phyloP scores from a whole-genome alignment of 306 rosid species.

The Purshia tridentata region DNA sequence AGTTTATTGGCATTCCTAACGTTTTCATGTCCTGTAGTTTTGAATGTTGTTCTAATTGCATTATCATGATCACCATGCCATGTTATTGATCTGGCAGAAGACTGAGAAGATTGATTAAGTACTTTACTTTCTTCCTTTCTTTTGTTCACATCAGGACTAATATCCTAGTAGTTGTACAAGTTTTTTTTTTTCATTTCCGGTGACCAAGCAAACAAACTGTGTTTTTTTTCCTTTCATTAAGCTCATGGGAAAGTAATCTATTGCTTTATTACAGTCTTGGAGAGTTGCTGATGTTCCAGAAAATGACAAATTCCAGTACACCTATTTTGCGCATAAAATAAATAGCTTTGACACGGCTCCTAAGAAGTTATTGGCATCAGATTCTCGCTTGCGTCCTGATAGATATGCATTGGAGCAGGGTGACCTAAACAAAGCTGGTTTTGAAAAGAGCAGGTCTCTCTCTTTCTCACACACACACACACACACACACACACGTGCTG shows the following conservation, averaged over 20 bases:
- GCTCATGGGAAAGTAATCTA: background rate
- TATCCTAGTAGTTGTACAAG: background rate
- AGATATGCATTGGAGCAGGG: conserved; percentile 83
- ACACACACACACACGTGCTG: background rate
- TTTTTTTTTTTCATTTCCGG: background rate
- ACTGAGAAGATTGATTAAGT: background rate
- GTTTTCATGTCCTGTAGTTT: background rate
- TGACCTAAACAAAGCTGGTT: conserved; percentile 79
- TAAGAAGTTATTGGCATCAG: conserved; percentile 77
- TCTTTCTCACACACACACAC: conserved; percentile 1
- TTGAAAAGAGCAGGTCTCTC: conserved; percentile 78
- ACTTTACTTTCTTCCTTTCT: background rate
- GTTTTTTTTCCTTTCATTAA: background rate
- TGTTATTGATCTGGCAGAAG: background rate
- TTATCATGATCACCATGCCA: background rate
- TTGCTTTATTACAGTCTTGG: conserved; percentile 15
- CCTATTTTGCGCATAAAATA: conserved; percentile 82
- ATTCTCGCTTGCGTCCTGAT: conserved; percentile 93
- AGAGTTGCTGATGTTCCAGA: conserved; percentile 67
- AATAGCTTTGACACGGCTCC: conserved; percentile 93
- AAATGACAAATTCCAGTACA: conserved; percentile 78
- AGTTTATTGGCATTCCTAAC: background rate
- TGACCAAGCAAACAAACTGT: background rate
- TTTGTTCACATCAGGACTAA: background rate
- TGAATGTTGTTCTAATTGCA: conserved; percentile 1